Conservation (phyloP, 2,329 filamentous ascomycete species). For the Fusarium haematococcum region DNA sequence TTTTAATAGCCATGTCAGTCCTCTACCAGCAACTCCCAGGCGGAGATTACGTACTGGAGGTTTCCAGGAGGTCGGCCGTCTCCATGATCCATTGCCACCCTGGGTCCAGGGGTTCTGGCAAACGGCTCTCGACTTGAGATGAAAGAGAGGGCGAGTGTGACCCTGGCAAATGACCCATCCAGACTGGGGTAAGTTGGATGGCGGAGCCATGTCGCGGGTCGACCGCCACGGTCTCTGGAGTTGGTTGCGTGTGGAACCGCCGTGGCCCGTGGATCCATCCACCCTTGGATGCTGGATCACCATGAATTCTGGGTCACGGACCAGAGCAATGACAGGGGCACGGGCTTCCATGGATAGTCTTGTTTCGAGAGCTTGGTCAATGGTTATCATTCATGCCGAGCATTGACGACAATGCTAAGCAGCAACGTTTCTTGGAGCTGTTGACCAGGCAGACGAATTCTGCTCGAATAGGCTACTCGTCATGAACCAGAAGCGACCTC, state of each 20-base stretch:
- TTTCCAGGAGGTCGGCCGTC: conserved; percentile 26
- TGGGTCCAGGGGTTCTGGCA: conserved; percentile 38
- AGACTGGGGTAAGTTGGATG: conserved; percentile 35
- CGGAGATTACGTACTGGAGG: conserved; percentile 43
- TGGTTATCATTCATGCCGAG: conserved; percentile 1
- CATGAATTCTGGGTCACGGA: conserved; percentile 36
- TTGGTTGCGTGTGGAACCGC: conserved; percentile 30
- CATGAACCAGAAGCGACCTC: not conserved
- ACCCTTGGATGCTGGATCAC: conserved; percentile 38
- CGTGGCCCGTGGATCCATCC: conserved; percentile 34
- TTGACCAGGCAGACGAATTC: not conserved
- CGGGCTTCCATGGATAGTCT: conserved; percentile 7
- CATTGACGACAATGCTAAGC: not conserved
- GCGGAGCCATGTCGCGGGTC: conserved; percentile 35
- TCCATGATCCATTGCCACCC: conserved; percentile 23
- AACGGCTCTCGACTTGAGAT: conserved; percentile 37
- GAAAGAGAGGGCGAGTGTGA: conserved; percentile 32
- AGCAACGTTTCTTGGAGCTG: not conserved
- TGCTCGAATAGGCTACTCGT: not conserved
- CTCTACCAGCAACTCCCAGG: conserved; percentile 32
- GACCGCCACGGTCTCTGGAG: conserved; percentile 32
- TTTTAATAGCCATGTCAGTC: conserved; percentile 59
- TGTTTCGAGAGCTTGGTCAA: not conserved
- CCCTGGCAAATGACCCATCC: conserved; percentile 38
- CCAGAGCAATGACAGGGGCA: conserved; percentile 24